Evolutionary conservation across 148 eudicot genomes (phyloP), one percentile per base, ranked within the genome.

Genomic region (Heliamphora exappendiculata): DNA sequence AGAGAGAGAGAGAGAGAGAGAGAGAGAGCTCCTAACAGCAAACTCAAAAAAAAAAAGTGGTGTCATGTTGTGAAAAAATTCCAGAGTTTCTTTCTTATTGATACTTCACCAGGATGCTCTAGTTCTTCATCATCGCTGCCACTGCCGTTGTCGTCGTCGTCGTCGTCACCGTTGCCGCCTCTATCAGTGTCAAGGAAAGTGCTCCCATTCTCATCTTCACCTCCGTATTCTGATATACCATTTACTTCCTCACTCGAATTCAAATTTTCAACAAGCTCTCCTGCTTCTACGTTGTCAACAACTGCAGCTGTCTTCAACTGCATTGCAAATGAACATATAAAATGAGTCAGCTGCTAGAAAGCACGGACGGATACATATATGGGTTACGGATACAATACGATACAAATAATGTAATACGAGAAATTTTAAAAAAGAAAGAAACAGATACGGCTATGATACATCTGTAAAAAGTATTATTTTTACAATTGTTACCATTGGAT

Each of bases 31-130:
- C 20, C 50, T 16, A 74, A 28, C 34, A 55, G 75, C 53, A 66
- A 66, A 26, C 17, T 5, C 45, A 59, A 70, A 69, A 45, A 26
- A 45, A 31, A n/a, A 39, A 12, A 54, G 17, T 11, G 10, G 54
- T 59, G 81, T 89, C 78, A 94, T 24, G 98, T 78, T 13, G 88
- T 88, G 59, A 93, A 82, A 72, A 93, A 93, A 9, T 70, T 93
- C 94, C 90, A 93, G 4, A 93, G 20, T 85, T 87, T 85, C 86
- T 81, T 88, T 67, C 84, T 73, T 28, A 90, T 73, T 0, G 98
- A 91, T 10, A 53, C 84, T 67, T 87, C 88, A 86, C 93, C 94
- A 16, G 87, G 94, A 67, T 87, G 86, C 13, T 81, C 80, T 5
- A 28, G 50, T 1, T 67, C 83, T 2, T 65, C 81, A n/a, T 57